Evolutionary conservation across 352 stramenopile genomes (phyloP).

Genomic region (Albugo laibachii): DNA sequence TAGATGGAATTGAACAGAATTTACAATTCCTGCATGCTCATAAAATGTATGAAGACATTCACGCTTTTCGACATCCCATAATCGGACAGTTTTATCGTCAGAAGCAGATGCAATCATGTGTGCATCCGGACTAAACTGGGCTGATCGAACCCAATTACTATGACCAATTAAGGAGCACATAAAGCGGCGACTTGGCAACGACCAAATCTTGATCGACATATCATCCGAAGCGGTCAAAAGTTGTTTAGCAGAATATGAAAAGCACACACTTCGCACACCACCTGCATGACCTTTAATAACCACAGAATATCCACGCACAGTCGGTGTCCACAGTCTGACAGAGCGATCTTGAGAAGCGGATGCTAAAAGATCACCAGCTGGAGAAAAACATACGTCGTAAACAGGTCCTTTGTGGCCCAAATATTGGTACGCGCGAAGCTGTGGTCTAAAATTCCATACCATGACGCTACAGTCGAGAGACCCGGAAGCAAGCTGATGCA

Average conservation of each 20-base stretch:
- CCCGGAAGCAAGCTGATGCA: constrained; percentile 72
- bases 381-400: constrained; percentile 56
- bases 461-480: constrained; percentile 69
- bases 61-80: constrained; percentile 80
- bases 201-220: constrained; percentile 84
- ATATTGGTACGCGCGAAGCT: constrained; percentile 65
- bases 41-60: constrained; percentile 68
- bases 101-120: constrained; percentile 46
- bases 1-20: constrained; percentile 71
- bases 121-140: constrained; percentile 58
- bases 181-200: constrained; percentile 66
- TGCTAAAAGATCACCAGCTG: constrained; percentile 56
- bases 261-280: constrained; percentile 62
- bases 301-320: constrained; percentile 43
- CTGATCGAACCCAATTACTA: constrained; percentile 83
- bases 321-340: constrained; percentile 80
- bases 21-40: constrained; percentile 72
- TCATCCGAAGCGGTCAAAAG: constrained; percentile 84
- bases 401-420: constrained; percentile 64
- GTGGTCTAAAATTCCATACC: constrained; percentile 82
- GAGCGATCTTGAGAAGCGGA: constrained; percentile 82
- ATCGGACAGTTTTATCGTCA: constrained; percentile 84
- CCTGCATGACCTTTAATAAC: constrained; percentile 51
- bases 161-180: constrained; percentile 77
- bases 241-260: constrained; percentile 49